A percentile compares a stretch with the other conserved stretches of the same genome.
These are phyloP conservation scores for Malania oleifera DNA, from an alignment of 164 flowering plant genomes.

Conservation along the genomic window DNA sequence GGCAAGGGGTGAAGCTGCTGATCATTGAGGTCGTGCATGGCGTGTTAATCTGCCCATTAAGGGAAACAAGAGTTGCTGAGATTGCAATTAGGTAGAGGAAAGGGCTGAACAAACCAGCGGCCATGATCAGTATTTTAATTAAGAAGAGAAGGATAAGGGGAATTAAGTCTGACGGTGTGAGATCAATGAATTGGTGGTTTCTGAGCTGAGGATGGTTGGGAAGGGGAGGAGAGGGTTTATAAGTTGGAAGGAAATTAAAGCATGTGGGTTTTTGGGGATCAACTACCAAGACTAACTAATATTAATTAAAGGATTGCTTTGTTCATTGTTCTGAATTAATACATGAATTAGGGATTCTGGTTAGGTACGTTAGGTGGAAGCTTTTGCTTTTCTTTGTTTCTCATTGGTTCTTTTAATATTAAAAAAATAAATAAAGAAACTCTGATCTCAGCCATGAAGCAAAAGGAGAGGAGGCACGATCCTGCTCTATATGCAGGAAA, in stretches of 20 bases:
- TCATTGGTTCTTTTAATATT: neutral
- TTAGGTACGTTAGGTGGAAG: constrained; percentile 17
- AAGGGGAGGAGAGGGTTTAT: constrained; percentile 3
- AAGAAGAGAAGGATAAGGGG: no score
- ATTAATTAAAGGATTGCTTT: no score
- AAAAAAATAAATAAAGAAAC: neutral
- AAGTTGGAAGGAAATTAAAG: constrained; percentile 13
- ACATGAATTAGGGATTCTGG: no score
- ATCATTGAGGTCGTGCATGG: constrained; percentile 50
- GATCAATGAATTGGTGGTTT: no score
- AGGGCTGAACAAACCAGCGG: no score
- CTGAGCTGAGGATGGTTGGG: no score
- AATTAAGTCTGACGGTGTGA: no score
- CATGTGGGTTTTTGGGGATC: constrained; percentile 34
- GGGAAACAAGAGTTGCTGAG: constrained; percentile 9
- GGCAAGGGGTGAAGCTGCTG: constrained; percentile 51
- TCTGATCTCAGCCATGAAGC: no score
- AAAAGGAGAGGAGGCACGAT: no score
- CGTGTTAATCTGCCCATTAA: constrained; percentile 30
- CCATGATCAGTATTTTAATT: no score
- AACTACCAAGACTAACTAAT: constrained; percentile 29
- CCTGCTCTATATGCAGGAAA: no score
- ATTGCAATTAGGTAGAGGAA: constrained; percentile 2
- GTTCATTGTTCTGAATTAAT: no score
- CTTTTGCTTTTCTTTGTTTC: neutral